Base-by-base conservation (phyloP, 768 basidiomycete species). In the Russula sp. region DNA sequence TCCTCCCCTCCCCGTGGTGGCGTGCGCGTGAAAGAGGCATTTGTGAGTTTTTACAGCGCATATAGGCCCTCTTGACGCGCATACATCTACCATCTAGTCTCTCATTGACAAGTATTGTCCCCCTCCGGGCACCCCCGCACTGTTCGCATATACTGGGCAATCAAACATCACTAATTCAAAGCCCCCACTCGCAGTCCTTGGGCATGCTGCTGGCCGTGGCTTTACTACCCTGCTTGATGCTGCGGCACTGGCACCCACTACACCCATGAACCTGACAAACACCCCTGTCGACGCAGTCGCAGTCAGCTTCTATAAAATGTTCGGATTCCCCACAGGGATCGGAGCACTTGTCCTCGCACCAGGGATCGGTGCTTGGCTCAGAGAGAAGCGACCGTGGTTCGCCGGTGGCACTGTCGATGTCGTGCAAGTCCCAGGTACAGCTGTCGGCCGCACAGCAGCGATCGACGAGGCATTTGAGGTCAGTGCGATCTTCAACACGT, bases 291-390 rank as follows among this genome's bases (percentile, higher is more conserved):
- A 93, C 71, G 90, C 90, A 1, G 84, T 91, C 80, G 89, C 85
- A 0, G 69, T 93, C 56, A 89, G 87, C 47, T 91, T 93, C 68
- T 93, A 93, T 74, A 93, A 93, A 67, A 91, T 93, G 87, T 90
- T 91, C 65, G 90, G 90, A 38, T 93, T 85, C 67, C 90, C 90
- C 11, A 92, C 90, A 0, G 90, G 90, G 8, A 82, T 92, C 46
- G 90, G 91, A 39, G 89, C 89, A 13, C 77, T 93, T 5, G 72
- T 93, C 34, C 66, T 67, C 55, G 66, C 59, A 9, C 66, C 66
- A 8, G 66, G 59, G 6, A 85, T 87, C 47, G 87, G 84, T 70
- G 84, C 85, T 68, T 79, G 81, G 9, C 89, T 90, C 66, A 72
- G 90, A 54, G 63, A 59, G 25, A 60, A 65, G 35, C 81, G 88